These are phyloP conservation scores for Penicillium verhagenii DNA, from an alignment of 495 filamentous ascomycete genomes.

Conservation along the genomic window DNA sequence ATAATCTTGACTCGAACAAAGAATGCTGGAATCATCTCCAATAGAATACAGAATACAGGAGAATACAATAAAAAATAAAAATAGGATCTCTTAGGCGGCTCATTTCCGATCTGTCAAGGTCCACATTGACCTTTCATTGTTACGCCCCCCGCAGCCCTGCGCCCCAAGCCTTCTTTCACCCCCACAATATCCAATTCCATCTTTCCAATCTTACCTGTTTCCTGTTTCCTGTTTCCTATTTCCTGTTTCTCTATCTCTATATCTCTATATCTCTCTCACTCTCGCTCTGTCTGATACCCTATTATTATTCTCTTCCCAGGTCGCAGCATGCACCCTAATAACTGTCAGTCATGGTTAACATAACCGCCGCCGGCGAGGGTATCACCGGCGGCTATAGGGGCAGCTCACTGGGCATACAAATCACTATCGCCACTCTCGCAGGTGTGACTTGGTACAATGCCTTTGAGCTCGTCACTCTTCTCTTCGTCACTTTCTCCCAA, in stretches of 20 bases:
- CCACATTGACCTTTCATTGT: not conserved
- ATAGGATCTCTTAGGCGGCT: too few relatives aligned
- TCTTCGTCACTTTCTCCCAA: constrained; percentile 55
- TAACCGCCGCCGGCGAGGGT: constrained; percentile 37
- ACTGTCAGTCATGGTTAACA: constrained; percentile 17
- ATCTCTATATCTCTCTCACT: constrained; percentile 5
- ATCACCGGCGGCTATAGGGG: constrained; percentile 44
- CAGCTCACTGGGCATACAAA: constrained; percentile 34
- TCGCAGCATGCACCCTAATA: constrained; percentile 18
- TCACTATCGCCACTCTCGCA: constrained; percentile 54
- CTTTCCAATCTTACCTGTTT: not conserved
- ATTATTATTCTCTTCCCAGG: too few relatives aligned
- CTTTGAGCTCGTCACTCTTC: constrained; percentile 53
- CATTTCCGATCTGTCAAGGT: not conserved
- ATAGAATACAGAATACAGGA: too few relatives aligned
- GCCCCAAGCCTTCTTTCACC: not conserved
- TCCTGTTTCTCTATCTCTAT: constrained; percentile 2
- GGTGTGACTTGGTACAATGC: constrained; percentile 57
- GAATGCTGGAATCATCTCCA: too few relatives aligned
- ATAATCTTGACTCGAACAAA: too few relatives aligned
- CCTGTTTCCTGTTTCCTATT: not conserved
- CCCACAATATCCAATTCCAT: not conserved
- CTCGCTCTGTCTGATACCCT: too few relatives aligned
- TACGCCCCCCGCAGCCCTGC: not conserved
- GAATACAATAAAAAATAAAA: too few relatives aligned